Evolutionary conservation across 2,329 filamentous ascomycete genomes (phyloP), one percentile per base, ranked within the genome.

Genomic region (Alternaria sp.): DNA sequence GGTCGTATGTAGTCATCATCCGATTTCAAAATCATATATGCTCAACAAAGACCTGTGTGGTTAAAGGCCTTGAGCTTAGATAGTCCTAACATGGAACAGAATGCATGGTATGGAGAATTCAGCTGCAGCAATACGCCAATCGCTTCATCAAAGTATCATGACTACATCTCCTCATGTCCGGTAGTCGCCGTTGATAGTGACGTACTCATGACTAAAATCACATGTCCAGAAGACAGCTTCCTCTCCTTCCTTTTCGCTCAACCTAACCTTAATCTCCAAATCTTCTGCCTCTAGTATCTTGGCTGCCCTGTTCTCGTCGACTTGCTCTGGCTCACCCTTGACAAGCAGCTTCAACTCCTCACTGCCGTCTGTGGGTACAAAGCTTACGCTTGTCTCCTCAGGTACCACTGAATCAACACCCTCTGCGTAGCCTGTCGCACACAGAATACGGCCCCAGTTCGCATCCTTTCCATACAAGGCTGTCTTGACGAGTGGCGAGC

Each of bases 381-480:
- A 94, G 7, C 90, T 92, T 24, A 95, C 92, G 68, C 85, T 92
- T 1, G 91, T 94, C 74, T 86, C 86, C 65, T 89, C 86, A 1
- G 91, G 90, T 0, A 86, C 80, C 53, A 95, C 86, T 46, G 88
- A 87, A 1, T 84, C 82, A 1, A 90, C 87, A 1, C 89, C 87
- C 60, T 85, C 84, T 0, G 86, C 83, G 76, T 98, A 98, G 3
- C 95, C 95, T 5, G 94, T 93, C 1, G 95, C 94, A 78, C 95
- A 98, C 28, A 98, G 86, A 64, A 99, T 96, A 55, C 95, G 93
- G 34, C 95, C 95, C 95, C 95, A 99, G 83, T 99, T 99, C 18
- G 95, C 95, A 77, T 99, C 95, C 78, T 93, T 93, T 66, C 95
- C 95, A 79, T 99, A 99, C 41, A 99, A 84, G 0, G 95, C 95